Percentiles rank a stretch among this genome's conserved stretches.
These are phyloP conservation scores for Starmerella stellata DNA, from an alignment of 805 yeast genomes.

Conservation along the genomic window DNA sequence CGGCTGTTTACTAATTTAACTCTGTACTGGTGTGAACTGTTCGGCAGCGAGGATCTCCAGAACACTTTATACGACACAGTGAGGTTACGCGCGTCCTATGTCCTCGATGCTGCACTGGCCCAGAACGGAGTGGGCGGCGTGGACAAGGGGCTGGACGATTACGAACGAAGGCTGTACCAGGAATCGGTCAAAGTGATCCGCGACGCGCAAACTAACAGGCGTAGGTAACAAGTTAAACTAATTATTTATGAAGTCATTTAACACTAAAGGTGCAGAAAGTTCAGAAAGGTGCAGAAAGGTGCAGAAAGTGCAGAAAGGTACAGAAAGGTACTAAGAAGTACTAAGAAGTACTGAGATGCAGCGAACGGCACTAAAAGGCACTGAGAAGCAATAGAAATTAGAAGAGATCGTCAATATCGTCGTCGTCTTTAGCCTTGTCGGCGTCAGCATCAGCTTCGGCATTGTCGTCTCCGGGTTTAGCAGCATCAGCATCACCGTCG, in stretches of 20 bases:
- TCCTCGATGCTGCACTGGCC: conserved; percentile 51
- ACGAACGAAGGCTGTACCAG: conserved; percentile 17
- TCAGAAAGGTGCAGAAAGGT: no score
- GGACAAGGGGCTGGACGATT: conserved; percentile 31
- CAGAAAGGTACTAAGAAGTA: no score
- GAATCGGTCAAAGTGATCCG: conserved; percentile 12
- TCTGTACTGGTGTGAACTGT: conserved; percentile 60
- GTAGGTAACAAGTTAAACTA: no score
- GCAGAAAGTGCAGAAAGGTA: no score
- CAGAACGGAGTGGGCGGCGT: conserved; percentile 20
- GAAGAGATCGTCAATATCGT: conserved; percentile 17
- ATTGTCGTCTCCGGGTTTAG: conserved; percentile 3
- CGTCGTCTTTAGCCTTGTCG: conserved; percentile 13
- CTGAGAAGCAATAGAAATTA: neutral
- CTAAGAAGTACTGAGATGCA: no score
- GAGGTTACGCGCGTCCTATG: conserved; percentile 46
- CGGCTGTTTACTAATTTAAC: conserved; percentile 54
- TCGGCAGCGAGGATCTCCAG: conserved; percentile 45
- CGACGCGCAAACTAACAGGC: no score
- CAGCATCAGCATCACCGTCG: neutral
- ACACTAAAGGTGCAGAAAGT: no score
- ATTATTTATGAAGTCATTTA: no score
- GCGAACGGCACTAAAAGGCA: neutral
- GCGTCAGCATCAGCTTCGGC: conserved; percentile 11
- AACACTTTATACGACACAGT: conserved; percentile 34